A percentile compares a stretch with the other conserved stretches of the same genome.
Conservation (phyloP, 768 basidiomycete genomes). For the Psilocybe cubensis region DNA sequence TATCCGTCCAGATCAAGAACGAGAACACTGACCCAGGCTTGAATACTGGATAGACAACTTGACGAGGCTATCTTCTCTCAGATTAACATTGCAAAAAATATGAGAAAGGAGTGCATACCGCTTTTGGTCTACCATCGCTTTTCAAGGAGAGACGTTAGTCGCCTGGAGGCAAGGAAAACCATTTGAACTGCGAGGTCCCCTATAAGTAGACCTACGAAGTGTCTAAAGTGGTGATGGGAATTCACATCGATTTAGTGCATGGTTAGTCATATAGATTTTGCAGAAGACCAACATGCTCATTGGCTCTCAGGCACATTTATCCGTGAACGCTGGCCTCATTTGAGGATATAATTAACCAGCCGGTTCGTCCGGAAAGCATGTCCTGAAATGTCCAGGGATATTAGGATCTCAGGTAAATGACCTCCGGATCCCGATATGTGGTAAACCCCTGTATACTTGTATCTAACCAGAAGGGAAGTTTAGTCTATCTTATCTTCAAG, state of each 20-base stretch:
- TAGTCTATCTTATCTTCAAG: too few relatives aligned
- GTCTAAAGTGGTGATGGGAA: too few relatives aligned
- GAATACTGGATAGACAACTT: constrained; percentile 12
- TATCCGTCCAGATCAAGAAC: too few relatives aligned
- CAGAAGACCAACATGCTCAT: too few relatives aligned
- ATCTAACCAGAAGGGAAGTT: not conserved
- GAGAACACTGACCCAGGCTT: constrained; percentile 6
- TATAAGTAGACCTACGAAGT: not conserved
- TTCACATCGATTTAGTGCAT: too few relatives aligned
- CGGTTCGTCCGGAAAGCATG: not conserved
- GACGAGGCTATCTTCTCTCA: not conserved
- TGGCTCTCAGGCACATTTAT: not conserved
- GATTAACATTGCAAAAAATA: not conserved
- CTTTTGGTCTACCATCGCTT: not conserved
- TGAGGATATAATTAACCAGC: not conserved
- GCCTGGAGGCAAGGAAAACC: not conserved
- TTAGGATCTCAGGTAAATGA: not conserved
- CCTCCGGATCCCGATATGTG: not conserved
- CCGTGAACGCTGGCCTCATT: not conserved
- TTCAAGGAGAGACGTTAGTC: not conserved
- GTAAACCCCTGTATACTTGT: not conserved
- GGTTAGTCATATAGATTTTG: not conserved
- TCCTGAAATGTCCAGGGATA: not conserved
- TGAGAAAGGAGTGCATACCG: not conserved
- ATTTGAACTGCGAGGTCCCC: not conserved